phyloP scores from a whole-genome alignment of 2,329 filamentous ascomycete genomes.

The Colletotrichum tropicale region DNA sequence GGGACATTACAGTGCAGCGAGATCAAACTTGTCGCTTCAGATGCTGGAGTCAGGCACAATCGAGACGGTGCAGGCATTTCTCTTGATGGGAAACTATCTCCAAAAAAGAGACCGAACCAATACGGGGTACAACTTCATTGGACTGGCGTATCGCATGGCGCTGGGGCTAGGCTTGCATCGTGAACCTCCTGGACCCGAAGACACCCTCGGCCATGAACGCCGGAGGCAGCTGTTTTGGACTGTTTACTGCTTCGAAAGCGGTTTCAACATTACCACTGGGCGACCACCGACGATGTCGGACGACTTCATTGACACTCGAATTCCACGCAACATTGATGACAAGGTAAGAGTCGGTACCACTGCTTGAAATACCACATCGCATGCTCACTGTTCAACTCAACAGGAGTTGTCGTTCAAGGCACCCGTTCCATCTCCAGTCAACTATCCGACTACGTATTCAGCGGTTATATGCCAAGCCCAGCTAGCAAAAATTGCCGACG shows the following conservation, averaged over 20 bases:
- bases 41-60: constrained; percentile 50
- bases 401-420: constrained; percentile 10
- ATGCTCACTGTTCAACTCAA: no score
- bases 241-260: constrained; percentile 49
- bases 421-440: constrained; percentile 24
- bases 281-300: constrained; percentile 45
- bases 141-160: constrained; percentile 53
- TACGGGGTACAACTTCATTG: constrained; percentile 57
- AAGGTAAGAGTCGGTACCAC: constrained; percentile 25
- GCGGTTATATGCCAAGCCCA: constrained; percentile 43
- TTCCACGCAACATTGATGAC: constrained; percentile 50
- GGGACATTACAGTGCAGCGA: constrained; percentile 30
- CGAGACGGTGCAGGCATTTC: constrained; percentile 48
- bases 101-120: constrained; percentile 57
- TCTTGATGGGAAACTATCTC: constrained; percentile 50
- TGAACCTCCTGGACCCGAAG: constrained; percentile 39
- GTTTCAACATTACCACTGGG: constrained; percentile 52
- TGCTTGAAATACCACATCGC: no score
- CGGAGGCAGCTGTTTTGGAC: constrained; percentile 42
- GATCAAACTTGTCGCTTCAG: constrained; percentile 41
- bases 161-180: constrained; percentile 54
- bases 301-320: constrained; percentile 43
- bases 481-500: constrained; percentile 43
- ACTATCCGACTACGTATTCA: constrained; percentile 42
- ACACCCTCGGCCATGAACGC: constrained; percentile 37